A percentile compares a stretch with the other conserved stretches of the same genome.
Evolutionary conservation across 805 yeast genomes (phyloP).

Genomic region (Wickerhamiella sorbophila): DNA sequence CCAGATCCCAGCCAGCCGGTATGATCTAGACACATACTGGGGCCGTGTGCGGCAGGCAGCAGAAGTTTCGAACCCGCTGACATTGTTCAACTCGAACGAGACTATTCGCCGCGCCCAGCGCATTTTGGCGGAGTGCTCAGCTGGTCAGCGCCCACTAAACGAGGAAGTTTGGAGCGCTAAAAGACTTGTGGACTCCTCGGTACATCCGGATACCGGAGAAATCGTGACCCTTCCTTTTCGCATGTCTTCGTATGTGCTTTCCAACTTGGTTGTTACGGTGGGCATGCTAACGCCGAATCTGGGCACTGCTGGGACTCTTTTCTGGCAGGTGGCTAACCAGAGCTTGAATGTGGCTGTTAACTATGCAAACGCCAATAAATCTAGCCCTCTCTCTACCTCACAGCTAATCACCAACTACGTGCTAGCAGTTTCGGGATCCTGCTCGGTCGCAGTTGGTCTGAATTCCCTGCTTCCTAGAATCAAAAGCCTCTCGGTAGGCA

Average conservation of each 20-base stretch:
- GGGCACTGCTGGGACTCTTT: conserved; percentile 78
- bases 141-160: conserved; percentile 54
- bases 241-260: conserved; percentile 90
- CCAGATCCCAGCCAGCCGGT: conserved; percentile 27
- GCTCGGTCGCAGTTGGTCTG: conserved; percentile 89
- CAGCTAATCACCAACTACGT: conserved; percentile 71
- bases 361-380: conserved; percentile 90
- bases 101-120: conserved; percentile 53
- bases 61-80: conserved; percentile 78
- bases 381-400: conserved; percentile 69
- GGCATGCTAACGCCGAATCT: conserved; percentile 96
- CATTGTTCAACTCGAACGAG: conserved; percentile 55
- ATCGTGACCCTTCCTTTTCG: conserved; percentile 87
- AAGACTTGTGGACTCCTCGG: conserved; percentile 72
- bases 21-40: conserved; percentile 70
- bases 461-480: conserved; percentile 82
- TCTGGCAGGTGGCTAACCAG: conserved; percentile 98
- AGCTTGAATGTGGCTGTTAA: conserved; percentile 93
- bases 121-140: conserved; percentile 54
- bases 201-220: conserved; percentile 95
- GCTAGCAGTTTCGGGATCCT: conserved; percentile 85
- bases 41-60: conserved; percentile 94
- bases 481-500: conserved; percentile 49
- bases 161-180: conserved; percentile 85
- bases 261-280: conserved; percentile 85